Percentiles rank a stretch among this genome's conserved stretches.
These are phyloP conservation scores for Nephelium lappaceum DNA, from an alignment of 345 rosid genomes.

Conservation along the genomic window DNA sequence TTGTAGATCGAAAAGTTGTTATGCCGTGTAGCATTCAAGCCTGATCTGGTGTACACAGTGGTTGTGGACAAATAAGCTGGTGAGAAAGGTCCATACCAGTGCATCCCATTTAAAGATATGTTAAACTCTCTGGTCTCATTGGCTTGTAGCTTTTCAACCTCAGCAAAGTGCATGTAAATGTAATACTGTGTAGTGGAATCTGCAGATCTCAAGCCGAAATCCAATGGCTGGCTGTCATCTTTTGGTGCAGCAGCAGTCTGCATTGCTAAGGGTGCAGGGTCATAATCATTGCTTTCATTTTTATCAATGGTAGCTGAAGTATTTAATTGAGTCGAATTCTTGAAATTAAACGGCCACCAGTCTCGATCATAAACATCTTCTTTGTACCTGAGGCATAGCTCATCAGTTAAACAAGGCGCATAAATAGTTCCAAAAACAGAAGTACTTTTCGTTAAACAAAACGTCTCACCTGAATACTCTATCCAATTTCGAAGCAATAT, in stretches of 20 bases:
- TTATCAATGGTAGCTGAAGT: neutral
- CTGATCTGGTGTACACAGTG: neutral
- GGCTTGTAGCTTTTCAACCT: conserved; percentile 26
- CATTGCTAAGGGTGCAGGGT: conserved; percentile 45
- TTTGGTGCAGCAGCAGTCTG: conserved; percentile 38
- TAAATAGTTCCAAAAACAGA: neutral
- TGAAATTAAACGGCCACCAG: neutral
- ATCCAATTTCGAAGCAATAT: neutral
- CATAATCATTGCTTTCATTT: conserved; percentile 20
- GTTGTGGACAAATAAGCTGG: conserved; percentile 19
- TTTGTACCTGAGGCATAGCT: neutral
- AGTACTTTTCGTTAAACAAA: neutral
- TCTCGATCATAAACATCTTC: conserved; percentile 11
- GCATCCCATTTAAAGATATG: conserved; percentile 3
- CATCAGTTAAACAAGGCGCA: neutral
- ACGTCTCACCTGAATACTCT: neutral
- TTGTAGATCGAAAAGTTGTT: neutral
- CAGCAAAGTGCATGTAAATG: conserved; percentile 32
- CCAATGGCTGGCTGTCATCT: conserved; percentile 25
- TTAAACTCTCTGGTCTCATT: conserved; percentile 27
- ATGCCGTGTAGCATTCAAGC: neutral
- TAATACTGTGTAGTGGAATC: conserved; percentile 13
- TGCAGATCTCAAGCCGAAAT: neutral
- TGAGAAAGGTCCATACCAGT: neutral
- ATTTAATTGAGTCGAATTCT: neutral